These are phyloP conservation scores for Earliella scabrosa DNA, from an alignment of 1,284 basidiomycete genomes.

Conservation along the genomic window DNA sequence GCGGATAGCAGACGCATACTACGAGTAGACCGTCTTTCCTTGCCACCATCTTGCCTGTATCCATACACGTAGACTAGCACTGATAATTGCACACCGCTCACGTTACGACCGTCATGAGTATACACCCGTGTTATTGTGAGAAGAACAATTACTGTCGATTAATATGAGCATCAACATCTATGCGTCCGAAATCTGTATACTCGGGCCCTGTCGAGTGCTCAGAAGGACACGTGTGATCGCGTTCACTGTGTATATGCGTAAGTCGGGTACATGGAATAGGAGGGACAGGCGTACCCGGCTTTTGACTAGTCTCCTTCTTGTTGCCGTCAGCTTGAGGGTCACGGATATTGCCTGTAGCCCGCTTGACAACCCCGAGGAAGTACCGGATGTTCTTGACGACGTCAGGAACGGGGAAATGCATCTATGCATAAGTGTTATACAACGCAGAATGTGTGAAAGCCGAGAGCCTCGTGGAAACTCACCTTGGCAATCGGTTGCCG, in stretches of 20 bases:
- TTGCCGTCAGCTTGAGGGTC: constrained; percentile 36
- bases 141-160: background rate
- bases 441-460: background rate
- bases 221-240: constrained; percentile 78
- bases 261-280: background rate
- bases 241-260: constrained; percentile 52
- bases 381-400: constrained; percentile 82
- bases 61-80: too few species aligned
- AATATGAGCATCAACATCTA: constrained; percentile 24
- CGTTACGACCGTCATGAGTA: background rate
- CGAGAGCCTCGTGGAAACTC: constrained; percentile 16
- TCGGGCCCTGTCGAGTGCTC: constrained; percentile 86
- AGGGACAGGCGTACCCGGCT: constrained; percentile 40
- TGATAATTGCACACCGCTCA: constrained; percentile 13
- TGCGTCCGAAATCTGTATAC: constrained; percentile 71
- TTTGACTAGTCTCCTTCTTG: constrained; percentile 39
- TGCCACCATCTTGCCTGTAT: background rate
- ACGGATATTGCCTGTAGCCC: constrained; percentile 70
- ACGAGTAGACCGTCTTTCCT: background rate
- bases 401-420: constrained; percentile 76
- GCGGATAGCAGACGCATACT: constrained; percentile 4
- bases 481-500: constrained; percentile 79
- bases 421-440: constrained; percentile 44
- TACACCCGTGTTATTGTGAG: background rate
- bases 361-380: constrained; percentile 80